Percentiles rank a stretch among this genome's conserved stretches.
Evolutionary conservation across 371 early-diverging fungal species (phyloP).

Genomic region (Mucor racemosus): DNA sequence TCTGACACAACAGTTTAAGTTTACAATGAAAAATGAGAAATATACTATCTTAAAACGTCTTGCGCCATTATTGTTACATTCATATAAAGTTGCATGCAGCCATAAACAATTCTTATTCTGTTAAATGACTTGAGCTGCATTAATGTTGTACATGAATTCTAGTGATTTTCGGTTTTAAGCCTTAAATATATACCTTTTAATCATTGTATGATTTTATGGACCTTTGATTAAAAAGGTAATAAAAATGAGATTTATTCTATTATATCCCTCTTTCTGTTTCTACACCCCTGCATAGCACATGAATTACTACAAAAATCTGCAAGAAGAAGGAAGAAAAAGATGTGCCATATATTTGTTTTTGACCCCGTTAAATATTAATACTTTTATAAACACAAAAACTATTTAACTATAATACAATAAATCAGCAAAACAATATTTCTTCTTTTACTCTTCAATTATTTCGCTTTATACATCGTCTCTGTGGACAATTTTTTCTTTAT

Average conservation of each 20-base stretch:
- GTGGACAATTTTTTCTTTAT: not conserved
- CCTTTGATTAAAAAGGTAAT: slow-evolving; percentile 16
- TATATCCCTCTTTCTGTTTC: slow-evolving; percentile 6
- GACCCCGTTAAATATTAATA: slow-evolving; percentile 4
- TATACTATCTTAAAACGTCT: not conserved
- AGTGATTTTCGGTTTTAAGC: slow-evolving; percentile 1
- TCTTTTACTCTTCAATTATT: too few relatives aligned
- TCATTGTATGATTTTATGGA: not conserved
- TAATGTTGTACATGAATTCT: not conserved
- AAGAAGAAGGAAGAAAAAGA: not conserved
- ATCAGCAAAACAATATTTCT: not conserved
- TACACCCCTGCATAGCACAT: slow-evolving; percentile 17
- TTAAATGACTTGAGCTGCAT: not conserved
- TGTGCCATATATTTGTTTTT: not conserved
- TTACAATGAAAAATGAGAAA: not conserved
- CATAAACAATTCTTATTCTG: not conserved
- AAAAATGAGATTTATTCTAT: slow-evolving; percentile 7
- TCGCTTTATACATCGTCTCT: too few relatives aligned
- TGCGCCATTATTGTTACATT: not conserved
- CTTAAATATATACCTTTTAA: not conserved
- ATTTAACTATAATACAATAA: not conserved
- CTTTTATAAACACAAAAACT: not conserved
- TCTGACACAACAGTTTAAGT: not conserved
- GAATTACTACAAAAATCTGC: not conserved
- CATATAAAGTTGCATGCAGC: not conserved